Conservation (phyloP, 1,284 basidiomycete genomes). For the Trichosporon coremiiforme region DNA sequence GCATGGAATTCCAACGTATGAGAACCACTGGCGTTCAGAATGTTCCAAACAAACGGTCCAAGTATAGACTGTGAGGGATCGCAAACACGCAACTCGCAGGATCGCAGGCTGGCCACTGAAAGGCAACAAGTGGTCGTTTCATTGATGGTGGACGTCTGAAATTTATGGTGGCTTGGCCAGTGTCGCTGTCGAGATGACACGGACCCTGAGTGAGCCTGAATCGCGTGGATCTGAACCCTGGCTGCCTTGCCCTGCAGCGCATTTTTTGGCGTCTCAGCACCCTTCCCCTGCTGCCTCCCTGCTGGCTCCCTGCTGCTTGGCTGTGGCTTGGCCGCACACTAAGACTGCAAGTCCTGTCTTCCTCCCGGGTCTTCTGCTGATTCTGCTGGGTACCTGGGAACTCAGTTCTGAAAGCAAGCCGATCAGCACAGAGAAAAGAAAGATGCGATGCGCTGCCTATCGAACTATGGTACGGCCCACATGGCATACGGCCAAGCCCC, state of each 20-base stretch:
- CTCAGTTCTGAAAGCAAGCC: no score
- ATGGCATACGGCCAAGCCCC: neutral
- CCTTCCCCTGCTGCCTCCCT: neutral
- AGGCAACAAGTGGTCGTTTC: neutral
- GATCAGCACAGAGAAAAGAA: no score
- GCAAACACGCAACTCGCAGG: no score
- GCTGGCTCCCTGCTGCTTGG: neutral
- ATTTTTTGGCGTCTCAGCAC: slow-evolving; percentile 8
- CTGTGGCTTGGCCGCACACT: neutral
- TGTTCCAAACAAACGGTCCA: neutral
- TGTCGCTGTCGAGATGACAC: neutral
- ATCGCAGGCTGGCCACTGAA: no score
- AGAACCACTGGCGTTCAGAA: neutral
- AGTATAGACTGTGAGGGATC: no score
- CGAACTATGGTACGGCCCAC: no score
- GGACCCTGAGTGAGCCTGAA: slow-evolving; percentile 1
- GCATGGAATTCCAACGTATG: neutral
- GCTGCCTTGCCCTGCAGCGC: neutral
- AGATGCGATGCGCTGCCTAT: no score
- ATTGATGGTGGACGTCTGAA: neutral
- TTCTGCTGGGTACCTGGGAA: neutral
- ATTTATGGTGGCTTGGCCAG: neutral
- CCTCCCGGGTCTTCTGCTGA: neutral
- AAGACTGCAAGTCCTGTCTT: neutral
- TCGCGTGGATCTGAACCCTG: slow-evolving; percentile 9